Evolutionary conservation across 495 filamentous ascomycete genomes (phyloP), one percentile per base, ranked within the genome.

Genomic region (Hypoxylon fuscum): DNA sequence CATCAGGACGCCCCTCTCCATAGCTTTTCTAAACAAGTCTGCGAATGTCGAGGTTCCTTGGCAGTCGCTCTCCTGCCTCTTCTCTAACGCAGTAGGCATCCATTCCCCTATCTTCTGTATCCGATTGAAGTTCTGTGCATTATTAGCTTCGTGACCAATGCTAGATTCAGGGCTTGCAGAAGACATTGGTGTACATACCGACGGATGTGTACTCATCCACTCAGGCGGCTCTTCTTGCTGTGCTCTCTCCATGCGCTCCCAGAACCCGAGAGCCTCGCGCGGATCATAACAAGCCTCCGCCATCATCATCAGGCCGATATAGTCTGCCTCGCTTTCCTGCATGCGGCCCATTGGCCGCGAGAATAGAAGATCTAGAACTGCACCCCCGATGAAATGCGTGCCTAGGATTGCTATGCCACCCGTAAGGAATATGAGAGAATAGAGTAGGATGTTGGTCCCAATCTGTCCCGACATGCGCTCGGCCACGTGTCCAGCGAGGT

Each of bases 161-260:
- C 17, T 11, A 11, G 18, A 42, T 17, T 22, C 5, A 17, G n/a
- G 7, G 15, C 22, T 2, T 21, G 4, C 9, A 25, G 10, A 5
- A 46, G 55, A 15, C 10, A 29, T 14, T 41, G 45, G 25, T 43
- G 15, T 48, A 75, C 83, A 56, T 81, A 90, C 88, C 53, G 88
- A 86, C 27, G 93, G 93, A 79, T 96, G 93, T 15, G 93, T 96
- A 22, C 89, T 92, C 70, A 96, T 72, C 74, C 93, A 90, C 69
- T 95, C 88, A 1, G 91, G 92, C 18, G 84, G 80, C 41, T 79
- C 75, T 31, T 66, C 64, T 66, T 87, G 73, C 42, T 87, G 74
- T n/a, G 75, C 76, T 51, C 81, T 71, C 48, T 90, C 84, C 91
- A 97, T 95, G 14, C 89, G 78, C 61, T 76, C 68, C 93, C 93